Base-by-base conservation (phyloP, 2,329 filamentous ascomycete genomes). In the Ilyonectria sp. region DNA sequence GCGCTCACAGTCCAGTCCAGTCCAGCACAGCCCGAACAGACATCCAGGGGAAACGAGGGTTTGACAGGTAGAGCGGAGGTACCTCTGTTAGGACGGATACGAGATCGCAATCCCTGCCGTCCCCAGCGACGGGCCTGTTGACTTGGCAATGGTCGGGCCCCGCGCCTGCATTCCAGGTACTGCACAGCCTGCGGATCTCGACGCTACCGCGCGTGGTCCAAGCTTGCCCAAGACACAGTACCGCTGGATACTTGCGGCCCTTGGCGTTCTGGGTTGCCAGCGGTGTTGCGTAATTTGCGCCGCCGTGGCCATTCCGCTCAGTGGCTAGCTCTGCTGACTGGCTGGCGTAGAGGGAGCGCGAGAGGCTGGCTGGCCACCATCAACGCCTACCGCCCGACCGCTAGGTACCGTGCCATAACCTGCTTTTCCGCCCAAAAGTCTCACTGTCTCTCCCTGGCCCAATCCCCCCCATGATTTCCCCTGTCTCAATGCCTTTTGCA, bases 71-170 rank as follows among this genome's bases (percentile, higher is more conserved):
- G 9, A 65, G 46, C n/a, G n/a, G 40, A 61, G 49, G 73, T 73
- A 75, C 46, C 62, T 66, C 56, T 77, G 75, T 74, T 78, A 77
- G 72, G 57, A 69, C 60, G 66, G 70, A 77, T 78, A 76, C 76
- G 76, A 77, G 76, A 71, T 70, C 69, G 59, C 62, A 58, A 68
- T 60, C 74, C 70, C 66, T 69, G 63, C 35, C 57, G 26, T 49
- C 37, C 60, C 63, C 46, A 52, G 59, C 62, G 64, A 57, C 66
- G 35, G 23, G 21, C 35, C 44, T 49, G 21, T 63, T 40, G 73
- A 74, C 72, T 72, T 74, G 56, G 23, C 31, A 44, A 46, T 59
- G 49, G 56, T 62, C 49, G 59, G 59, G 62, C 26, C 35, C 50
- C 62, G 63, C n/a, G 70, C 70, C 53, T 56, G 47, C 67, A 70